A percentile compares a stretch with the other conserved stretches of the same genome.
phyloP scores from a whole-genome alignment of 495 filamentous ascomycete species.

The Annulohypoxylon nitens region DNA sequence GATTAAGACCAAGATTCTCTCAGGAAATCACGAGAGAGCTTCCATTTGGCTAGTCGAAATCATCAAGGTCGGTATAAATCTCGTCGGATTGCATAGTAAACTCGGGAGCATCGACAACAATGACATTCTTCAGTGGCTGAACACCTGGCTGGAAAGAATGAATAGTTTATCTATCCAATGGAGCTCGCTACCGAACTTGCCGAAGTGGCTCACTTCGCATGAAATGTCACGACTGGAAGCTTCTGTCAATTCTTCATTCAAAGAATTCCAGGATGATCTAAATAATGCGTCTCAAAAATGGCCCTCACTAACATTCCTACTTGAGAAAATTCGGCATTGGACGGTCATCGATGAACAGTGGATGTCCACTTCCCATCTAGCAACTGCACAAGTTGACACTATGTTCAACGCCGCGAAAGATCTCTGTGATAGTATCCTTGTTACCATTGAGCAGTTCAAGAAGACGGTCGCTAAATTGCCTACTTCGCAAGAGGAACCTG shows the following conservation, averaged over 20 bases:
- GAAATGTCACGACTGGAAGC: constrained; percentile 58
- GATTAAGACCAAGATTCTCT: constrained; percentile 34
- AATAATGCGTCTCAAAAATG: constrained; percentile 57
- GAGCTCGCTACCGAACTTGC: constrained; percentile 66
- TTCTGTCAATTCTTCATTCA: constrained; percentile 60
- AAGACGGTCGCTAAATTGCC: constrained; percentile 62
- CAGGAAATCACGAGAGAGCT: constrained; percentile 51
- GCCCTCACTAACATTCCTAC: constrained; percentile 72
- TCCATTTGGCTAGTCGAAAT: constrained; percentile 60
- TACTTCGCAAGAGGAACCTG: constrained; percentile 66
- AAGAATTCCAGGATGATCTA: constrained; percentile 61
- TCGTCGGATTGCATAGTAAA: constrained; percentile 71
- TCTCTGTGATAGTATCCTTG: constrained; percentile 74
- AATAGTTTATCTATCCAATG: constrained; percentile 54
- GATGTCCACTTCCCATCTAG: constrained; percentile 8
- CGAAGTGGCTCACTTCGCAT: constrained; percentile 64
- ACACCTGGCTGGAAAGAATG: constrained; percentile 65
- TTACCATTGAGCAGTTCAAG: constrained; percentile 78
- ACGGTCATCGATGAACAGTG: constrained; percentile 44
- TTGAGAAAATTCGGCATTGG: constrained; percentile 71
- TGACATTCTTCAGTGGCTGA: constrained; percentile 58
- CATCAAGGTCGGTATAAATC: constrained; percentile 56
- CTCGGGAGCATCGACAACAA: constrained; percentile 66
- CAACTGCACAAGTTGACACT: constrained; percentile 50
- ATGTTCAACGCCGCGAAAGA: constrained; percentile 71